Conservation (phyloP, 192 early-diverging fungal genomes). For the Lobosporangium transversale region DNA sequence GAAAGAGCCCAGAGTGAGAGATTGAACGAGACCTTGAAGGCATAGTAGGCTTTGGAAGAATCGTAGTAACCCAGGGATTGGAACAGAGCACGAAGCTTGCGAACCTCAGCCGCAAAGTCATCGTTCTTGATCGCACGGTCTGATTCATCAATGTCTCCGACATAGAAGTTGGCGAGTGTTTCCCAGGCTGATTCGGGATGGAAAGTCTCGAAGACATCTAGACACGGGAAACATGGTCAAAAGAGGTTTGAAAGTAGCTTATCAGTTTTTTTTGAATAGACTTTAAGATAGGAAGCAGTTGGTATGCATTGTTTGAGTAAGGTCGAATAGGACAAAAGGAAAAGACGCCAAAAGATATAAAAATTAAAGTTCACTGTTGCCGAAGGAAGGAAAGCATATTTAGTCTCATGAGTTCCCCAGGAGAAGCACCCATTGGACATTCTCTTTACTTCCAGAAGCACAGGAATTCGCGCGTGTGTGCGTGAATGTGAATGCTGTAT, state of each 20-base stretch:
- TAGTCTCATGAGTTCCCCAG: too few species aligned
- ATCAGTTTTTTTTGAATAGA: not conserved
- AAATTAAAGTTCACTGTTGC: not conserved
- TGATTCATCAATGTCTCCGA: constrained; percentile 68
- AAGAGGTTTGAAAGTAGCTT: not conserved
- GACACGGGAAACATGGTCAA: not conserved
- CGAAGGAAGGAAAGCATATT: too few species aligned
- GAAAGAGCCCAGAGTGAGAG: constrained; percentile 61
- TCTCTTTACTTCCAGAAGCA: too few species aligned
- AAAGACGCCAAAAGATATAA: not conserved
- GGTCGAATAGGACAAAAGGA: not conserved
- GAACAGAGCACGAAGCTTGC: constrained; percentile 65
- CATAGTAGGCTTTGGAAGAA: constrained; percentile 76
- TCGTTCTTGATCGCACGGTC: constrained; percentile 61
- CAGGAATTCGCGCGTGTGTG: too few species aligned
- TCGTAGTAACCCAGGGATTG: constrained; percentile 67
- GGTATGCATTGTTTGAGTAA: too few species aligned
- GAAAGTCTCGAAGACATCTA: constrained; percentile 83
- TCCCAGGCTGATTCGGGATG: constrained; percentile 73
- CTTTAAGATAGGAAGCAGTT: too few species aligned
- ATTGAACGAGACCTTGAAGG: constrained; percentile 67
- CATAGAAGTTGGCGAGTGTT: constrained; percentile 78
- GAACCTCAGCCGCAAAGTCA: constrained; percentile 70
- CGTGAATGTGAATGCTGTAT: too few species aligned
- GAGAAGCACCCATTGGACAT: too few species aligned